Evolutionary conservation across 2,329 filamentous ascomycete species (phyloP).

Genomic region (Aspergillus texensis): DNA sequence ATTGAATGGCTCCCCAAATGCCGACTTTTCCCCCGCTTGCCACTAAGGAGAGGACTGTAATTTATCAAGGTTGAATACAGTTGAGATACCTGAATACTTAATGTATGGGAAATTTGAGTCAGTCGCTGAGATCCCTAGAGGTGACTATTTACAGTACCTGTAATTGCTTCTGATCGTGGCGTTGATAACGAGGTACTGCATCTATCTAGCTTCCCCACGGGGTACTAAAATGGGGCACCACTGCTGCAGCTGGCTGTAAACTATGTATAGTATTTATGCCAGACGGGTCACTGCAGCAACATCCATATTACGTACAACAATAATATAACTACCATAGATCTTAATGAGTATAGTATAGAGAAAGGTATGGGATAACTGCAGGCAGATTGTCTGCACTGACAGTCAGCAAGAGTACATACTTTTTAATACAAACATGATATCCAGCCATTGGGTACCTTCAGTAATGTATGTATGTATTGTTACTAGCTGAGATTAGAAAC

Average conservation of each 20-base stretch:
- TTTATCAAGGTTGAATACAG: neutral
- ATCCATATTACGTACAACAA: neutral
- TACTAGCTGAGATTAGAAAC: neutral
- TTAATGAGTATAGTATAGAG: neutral
- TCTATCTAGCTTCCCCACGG: neutral
- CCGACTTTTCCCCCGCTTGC: constrained; percentile 1
- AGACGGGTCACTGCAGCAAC: neutral
- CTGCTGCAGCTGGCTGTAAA: neutral
- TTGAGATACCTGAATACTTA: neutral
- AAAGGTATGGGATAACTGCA: neutral
- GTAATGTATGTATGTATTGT: neutral
- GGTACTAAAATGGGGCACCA: neutral
- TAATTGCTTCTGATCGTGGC: neutral
- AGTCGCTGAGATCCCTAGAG: neutral
- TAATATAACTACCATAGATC: neutral
- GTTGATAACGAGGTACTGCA: neutral
- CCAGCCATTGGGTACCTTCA: neutral
- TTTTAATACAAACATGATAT: neutral
- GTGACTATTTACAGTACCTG: neutral
- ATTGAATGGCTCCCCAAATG: neutral
- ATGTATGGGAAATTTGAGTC: neutral
- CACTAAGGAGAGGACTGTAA: neutral
- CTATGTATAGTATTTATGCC: neutral
- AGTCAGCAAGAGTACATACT: neutral
- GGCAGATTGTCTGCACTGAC: neutral